Conservation (phyloP, 129 eudicot genomes). For the Sambucus nigra region DNA sequence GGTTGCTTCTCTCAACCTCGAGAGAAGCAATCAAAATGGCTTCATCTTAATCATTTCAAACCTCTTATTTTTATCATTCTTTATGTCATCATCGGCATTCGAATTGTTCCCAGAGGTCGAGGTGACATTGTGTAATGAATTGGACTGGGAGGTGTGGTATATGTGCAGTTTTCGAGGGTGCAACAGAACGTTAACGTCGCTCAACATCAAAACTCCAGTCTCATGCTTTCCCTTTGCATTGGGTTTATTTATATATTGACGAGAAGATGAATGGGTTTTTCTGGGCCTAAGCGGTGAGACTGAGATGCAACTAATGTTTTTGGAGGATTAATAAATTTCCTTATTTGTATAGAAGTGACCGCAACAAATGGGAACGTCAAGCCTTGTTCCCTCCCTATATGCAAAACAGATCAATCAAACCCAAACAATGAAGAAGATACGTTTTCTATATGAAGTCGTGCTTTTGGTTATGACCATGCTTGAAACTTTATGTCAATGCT, state of each 20-base stretch:
- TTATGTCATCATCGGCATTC: background rate
- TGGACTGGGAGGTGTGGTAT: background rate
- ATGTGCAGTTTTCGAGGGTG: background rate
- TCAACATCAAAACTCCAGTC: background rate
- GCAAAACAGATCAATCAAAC: too few relatives aligned
- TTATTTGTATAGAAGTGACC: constrained; percentile 15
- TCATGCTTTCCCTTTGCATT: constrained; percentile 24
- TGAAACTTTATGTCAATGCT: too few relatives aligned
- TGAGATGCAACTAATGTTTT: constrained; percentile 23
- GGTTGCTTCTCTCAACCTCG: too few relatives aligned
- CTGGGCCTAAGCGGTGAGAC: constrained; percentile 24
- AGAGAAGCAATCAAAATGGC: too few relatives aligned
- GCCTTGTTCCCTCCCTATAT: too few relatives aligned
- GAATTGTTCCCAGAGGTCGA: background rate
- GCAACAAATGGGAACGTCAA: constrained; percentile 23
- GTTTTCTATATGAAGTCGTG: too few relatives aligned
- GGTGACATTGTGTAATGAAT: constrained; percentile 4
- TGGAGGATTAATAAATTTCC: constrained; percentile 19
- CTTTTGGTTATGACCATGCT: too few relatives aligned
- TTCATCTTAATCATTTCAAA: too few relatives aligned
- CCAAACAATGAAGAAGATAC: too few relatives aligned
- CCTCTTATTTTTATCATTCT: too few relatives aligned
- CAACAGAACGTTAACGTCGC: background rate
- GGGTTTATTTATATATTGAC: constrained; percentile 23
- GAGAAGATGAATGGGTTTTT: constrained; percentile 17